Conservation (phyloP, 495 filamentous ascomycete species). For the Aspergillus sparsus region DNA sequence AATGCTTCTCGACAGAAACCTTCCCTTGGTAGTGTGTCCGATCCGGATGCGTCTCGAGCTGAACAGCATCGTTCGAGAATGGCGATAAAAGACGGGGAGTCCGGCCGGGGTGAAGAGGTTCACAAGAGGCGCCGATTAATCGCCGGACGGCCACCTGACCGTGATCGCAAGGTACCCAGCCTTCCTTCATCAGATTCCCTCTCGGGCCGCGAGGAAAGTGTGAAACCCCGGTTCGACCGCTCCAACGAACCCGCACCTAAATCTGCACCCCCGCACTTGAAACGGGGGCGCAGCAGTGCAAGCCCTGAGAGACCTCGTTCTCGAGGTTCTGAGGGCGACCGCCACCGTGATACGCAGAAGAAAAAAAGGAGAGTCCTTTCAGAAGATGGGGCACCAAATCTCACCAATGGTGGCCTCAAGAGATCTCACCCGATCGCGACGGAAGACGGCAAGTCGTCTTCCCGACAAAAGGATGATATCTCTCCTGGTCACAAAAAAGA, state of each 20-base stretch:
- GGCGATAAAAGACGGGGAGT: conserved; percentile 39
- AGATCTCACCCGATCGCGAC: conserved; percentile 29
- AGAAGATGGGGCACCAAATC: conserved; percentile 40
- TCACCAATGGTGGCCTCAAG: conserved; percentile 36
- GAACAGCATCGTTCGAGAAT: conserved; percentile 33
- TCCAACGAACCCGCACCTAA: conserved; percentile 32
- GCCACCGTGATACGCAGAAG: conserved; percentile 40
- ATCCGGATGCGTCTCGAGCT: conserved; percentile 31
- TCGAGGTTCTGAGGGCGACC: conserved; percentile 48
- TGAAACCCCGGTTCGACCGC: conserved; percentile 37
- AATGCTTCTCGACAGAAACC: conserved; percentile 6
- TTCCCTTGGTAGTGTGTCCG: conserved; percentile 27
- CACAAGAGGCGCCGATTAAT: conserved; percentile 45
- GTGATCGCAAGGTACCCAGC: conserved; percentile 38
- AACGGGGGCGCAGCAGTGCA: conserved; percentile 65
- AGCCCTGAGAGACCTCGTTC: conserved; percentile 64
- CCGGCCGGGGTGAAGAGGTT: conserved; percentile 39
- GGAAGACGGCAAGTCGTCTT: conserved; percentile 30
- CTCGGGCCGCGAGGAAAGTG: conserved; percentile 41
- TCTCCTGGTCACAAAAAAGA: conserved; percentile 20
- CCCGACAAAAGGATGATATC: conserved; percentile 29
- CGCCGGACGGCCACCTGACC: conserved; percentile 46
- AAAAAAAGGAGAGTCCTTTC: conserved; percentile 54
- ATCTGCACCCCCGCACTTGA: conserved; percentile 37
- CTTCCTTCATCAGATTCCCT: conserved; percentile 46